A percentile compares a stretch with the other conserved stretches of the same genome.
These are phyloP conservation scores for Sclerotinia spermophila DNA, from an alignment of 2,329 filamentous ascomycete genomes.

Conservation along the genomic window DNA sequence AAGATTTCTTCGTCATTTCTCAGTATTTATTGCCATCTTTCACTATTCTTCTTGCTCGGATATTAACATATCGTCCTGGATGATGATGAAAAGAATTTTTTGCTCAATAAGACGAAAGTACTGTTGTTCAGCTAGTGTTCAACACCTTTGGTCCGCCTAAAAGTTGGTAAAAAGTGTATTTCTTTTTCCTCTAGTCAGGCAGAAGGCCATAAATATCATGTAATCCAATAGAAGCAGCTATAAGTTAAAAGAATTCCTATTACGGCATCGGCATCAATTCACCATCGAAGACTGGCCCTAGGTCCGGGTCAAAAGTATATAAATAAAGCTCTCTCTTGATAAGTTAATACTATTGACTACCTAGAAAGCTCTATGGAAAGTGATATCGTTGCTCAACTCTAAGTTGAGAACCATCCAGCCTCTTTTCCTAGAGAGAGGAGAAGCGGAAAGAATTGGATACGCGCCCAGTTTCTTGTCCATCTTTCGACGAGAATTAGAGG, in stretches of 20 bases:
- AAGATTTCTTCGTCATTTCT: neutral
- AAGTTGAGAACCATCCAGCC: neutral
- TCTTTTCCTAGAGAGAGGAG: neutral
- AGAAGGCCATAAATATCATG: neutral
- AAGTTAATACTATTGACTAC: neutral
- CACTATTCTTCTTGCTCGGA: neutral
- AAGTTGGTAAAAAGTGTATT: neutral
- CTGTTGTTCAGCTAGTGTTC: neutral
- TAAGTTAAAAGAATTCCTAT: neutral
- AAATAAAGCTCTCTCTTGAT: neutral
- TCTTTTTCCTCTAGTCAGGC: neutral
- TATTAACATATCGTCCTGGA: neutral
- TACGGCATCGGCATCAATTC: neutral
- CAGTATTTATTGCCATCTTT: neutral
- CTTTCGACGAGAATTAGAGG: neutral
- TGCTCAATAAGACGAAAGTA: neutral
- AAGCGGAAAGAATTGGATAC: fast-evolving
- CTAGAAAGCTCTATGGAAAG: no score
- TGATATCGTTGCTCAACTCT: neutral
- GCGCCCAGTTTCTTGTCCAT: fast-evolving
- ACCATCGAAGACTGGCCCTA: neutral
- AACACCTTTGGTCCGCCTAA: neutral
- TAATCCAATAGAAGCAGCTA: neutral
- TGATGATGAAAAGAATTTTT: neutral
- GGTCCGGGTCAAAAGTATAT: neutral